These are phyloP conservation scores for Aspergillus heteromorphus DNA, from an alignment of 495 filamentous ascomycete genomes.

Conservation along the genomic window DNA sequence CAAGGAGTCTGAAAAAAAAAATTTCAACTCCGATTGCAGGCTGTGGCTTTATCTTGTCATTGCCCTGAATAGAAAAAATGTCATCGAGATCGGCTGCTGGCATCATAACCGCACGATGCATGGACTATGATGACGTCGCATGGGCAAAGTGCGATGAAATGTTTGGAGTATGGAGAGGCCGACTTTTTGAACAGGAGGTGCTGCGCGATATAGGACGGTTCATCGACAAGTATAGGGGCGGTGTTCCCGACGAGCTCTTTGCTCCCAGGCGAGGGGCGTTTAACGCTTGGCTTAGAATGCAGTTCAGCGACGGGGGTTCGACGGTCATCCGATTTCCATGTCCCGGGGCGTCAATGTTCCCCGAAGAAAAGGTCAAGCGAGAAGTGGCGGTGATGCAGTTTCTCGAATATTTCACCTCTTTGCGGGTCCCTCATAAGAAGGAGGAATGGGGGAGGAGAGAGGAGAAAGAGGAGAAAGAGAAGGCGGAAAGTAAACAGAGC, in stretches of 20 bases:
- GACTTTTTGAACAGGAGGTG: neutral
- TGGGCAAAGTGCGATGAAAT: neutral
- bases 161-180: neutral
- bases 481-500: too few species aligned
- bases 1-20: too few species aligned
- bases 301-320: neutral
- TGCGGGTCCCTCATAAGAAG: slow-evolving; percentile 35
- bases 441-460: too few species aligned
- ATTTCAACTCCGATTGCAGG: neutral
- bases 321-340: neutral
- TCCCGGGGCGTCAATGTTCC: slow-evolving; percentile 13
- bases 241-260: neutral
- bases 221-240: neutral
- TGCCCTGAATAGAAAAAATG: neutral
- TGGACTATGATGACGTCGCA: neutral
- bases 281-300: neutral
- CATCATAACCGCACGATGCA: neutral
- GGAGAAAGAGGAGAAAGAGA: too few species aligned
- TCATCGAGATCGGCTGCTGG: neutral
- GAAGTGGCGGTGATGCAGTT: slow-evolving; percentile 39
- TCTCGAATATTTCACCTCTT: slow-evolving; percentile 29
- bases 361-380: slow-evolving; percentile 29
- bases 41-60: neutral
- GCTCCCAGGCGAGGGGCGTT: neutral
- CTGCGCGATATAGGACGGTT: neutral